A percentile compares a stretch with the other conserved stretches of the same genome.
Conservation (phyloP, 2,329 filamentous ascomycete species). For the Ceratocystiopsis brevicomis region DNA sequence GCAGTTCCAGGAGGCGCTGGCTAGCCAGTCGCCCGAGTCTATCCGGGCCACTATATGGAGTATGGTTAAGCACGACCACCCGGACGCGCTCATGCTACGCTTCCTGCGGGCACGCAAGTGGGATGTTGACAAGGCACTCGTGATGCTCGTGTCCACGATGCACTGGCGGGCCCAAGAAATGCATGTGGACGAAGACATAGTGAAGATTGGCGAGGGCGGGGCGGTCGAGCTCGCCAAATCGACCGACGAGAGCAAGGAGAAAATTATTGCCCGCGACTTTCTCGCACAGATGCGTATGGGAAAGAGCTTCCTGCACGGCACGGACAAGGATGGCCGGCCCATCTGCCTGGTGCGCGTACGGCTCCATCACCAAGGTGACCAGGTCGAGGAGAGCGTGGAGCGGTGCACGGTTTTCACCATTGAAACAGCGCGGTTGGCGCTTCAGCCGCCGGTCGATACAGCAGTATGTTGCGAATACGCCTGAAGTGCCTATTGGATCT, state of each 20-base stretch:
- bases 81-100: slow-evolving; percentile 63
- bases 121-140: slow-evolving; percentile 80
- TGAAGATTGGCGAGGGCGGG: slow-evolving; percentile 52
- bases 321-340: slow-evolving; percentile 67
- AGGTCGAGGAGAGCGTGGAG: slow-evolving; percentile 66
- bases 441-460: slow-evolving; percentile 69
- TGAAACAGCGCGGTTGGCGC: slow-evolving; percentile 74
- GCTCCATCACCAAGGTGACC: slow-evolving; percentile 64
- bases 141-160: slow-evolving; percentile 91
- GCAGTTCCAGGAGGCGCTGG: slow-evolving; percentile 65
- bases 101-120: slow-evolving; percentile 85
- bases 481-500: no score
- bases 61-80: slow-evolving; percentile 91
- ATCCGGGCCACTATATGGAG: slow-evolving; percentile 71
- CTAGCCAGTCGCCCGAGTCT: slow-evolving; percentile 56
- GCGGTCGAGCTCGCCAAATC: slow-evolving; percentile 36
- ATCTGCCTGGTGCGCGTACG: slow-evolving; percentile 73
- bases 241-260: slow-evolving; percentile 13
- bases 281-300: slow-evolving; percentile 69
- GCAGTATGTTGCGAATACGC: slow-evolving; percentile 40
- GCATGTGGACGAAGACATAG: slow-evolving; percentile 77
- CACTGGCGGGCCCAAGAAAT: slow-evolving; percentile 73
- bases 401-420: slow-evolving; percentile 86
- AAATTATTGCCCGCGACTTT: slow-evolving; percentile 58
- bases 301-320: slow-evolving; percentile 81